A percentile compares a stretch with the other conserved stretches of the same genome.
These are phyloP conservation scores for Vitis cinerea DNA, from an alignment of 164 flowering plant species.

Conservation along the genomic window DNA sequence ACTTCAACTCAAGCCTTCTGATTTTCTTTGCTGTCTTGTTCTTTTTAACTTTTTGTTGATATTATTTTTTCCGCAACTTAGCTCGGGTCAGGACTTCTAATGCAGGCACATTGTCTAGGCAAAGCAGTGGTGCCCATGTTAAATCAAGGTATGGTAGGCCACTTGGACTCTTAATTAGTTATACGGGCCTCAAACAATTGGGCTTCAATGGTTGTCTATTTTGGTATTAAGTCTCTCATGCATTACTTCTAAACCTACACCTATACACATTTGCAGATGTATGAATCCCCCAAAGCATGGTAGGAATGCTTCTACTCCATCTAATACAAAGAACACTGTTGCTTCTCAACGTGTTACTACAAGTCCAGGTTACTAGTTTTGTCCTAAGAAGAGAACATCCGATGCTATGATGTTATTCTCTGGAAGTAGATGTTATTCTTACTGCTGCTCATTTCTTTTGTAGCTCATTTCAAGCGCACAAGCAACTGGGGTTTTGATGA, in stretches of 20 bases:
- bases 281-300: conserved; percentile 28
- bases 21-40: neutral
- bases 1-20: too few species aligned
- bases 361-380: conserved; percentile 26
- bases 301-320: conserved; percentile 35
- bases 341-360: conserved; percentile 17
- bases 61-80: too few species aligned
- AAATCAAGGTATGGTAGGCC: conserved; percentile 28
- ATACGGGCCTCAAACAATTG: neutral
- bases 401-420: too few species aligned
- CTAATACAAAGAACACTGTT: conserved; percentile 33
- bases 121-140: conserved; percentile 26
- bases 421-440: too few species aligned
- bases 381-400: too few species aligned
- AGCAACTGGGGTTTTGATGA: conserved; percentile 49
- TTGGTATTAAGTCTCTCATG: neutral
- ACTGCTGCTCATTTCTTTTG: neutral
- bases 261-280: conserved; percentile 18
- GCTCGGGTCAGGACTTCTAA: neutral
- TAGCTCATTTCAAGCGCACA: conserved; percentile 28
- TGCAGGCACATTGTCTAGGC: conserved; percentile 27
- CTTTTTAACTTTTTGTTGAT: too few species aligned
- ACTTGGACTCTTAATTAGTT: neutral
- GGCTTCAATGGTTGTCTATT: neutral
- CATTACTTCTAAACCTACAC: neutral